Evolutionary conservation across 2,329 filamentous ascomycete species (phyloP).

Genomic region (Colletotrichum scovillei): DNA sequence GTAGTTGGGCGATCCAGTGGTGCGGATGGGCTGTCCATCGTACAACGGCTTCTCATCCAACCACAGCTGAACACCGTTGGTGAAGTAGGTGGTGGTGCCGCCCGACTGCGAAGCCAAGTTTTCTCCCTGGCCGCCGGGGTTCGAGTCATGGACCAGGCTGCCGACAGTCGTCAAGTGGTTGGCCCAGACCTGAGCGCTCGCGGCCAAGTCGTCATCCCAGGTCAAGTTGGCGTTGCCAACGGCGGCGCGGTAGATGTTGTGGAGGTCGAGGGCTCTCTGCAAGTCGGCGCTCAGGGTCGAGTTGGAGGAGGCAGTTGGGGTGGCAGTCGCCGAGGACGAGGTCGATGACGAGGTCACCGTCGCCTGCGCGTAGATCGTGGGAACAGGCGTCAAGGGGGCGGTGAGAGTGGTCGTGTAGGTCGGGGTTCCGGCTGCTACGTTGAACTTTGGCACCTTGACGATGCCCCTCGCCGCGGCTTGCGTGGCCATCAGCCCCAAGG

Average conservation of each 20-base stretch:
- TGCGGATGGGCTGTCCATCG: constrained; percentile 3
- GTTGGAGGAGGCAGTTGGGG: not conserved
- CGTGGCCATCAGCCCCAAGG: not conserved
- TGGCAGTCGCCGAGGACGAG: not conserved
- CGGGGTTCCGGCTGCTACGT: not conserved
- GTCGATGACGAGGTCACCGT: not conserved
- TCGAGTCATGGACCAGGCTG: not conserved
- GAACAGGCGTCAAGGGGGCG: not conserved
- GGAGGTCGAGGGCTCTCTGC: constrained; percentile 4
- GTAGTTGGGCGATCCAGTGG: not conserved
- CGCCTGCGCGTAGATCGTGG: not conserved
- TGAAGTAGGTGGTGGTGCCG: not conserved
- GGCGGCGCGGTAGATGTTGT: not conserved
- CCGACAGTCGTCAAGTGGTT: not conserved
- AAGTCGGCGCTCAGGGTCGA: not conserved
- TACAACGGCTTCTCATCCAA: constrained; percentile 25
- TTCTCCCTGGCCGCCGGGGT: constrained; percentile 25
- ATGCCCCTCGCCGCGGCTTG: not conserved
- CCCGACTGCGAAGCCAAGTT: constrained; percentile 19
- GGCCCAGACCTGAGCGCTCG: constrained; percentile 5
- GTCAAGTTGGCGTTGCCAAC: not conserved
- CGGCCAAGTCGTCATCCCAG: constrained; percentile 1
- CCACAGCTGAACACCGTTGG: constrained; percentile 23
- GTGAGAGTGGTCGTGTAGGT: not conserved
- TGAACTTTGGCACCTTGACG: not conserved